Base-by-base conservation (phyloP, 257 asterid genomes). In the Penstemon davidsonii region DNA sequence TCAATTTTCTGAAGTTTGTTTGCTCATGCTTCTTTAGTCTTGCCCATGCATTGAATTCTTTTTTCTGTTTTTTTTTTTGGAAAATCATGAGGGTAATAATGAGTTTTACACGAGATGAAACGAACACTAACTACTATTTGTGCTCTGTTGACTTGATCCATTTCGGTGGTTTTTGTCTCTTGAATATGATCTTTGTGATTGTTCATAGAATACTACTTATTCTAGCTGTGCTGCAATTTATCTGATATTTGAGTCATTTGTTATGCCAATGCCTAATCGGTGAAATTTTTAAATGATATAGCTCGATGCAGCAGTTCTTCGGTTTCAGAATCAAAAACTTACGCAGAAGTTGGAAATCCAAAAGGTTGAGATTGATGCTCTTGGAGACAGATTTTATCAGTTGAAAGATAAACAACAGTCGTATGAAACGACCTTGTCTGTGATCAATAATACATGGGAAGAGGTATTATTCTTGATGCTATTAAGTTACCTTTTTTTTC, bases 291-390 rank as follows among this genome's bases (percentile, higher is more conserved):
- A 41, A 46, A 59, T 74, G n/a, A 11, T 72, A 64, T 81, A 94
- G 99, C 93, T 94, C 19, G 96, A 94, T 68, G 87, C 92, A 3
- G 88, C 83, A 7, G 98, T 94, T 51, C 96, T 94, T 72, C 90
- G 81, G 72, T 92, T 88, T 79, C 99, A 94, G 83, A 94, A 94
- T 82, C 91, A 91, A 78, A 91, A 94, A 74, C 96, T 91, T 67
- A 68, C 73, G 38, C 98, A 89, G 85, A 94, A 94, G 85, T 73
- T 94, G 82, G 96, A 94, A 75, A 80, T 90, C 50, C 98, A 91
- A 78, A 94, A 89, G 76, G 80, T 85, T 52, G 99, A 91, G 86
- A 81, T 84, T 62, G 63, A 54, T 41, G 86, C 76, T 60, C 84
- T 91, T 55, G 91, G 77, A 69, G 88, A 76, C 79, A 83, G 83